Conservation (phyloP, 352 stramenopile species). For the Achlya hypogyna region DNA sequence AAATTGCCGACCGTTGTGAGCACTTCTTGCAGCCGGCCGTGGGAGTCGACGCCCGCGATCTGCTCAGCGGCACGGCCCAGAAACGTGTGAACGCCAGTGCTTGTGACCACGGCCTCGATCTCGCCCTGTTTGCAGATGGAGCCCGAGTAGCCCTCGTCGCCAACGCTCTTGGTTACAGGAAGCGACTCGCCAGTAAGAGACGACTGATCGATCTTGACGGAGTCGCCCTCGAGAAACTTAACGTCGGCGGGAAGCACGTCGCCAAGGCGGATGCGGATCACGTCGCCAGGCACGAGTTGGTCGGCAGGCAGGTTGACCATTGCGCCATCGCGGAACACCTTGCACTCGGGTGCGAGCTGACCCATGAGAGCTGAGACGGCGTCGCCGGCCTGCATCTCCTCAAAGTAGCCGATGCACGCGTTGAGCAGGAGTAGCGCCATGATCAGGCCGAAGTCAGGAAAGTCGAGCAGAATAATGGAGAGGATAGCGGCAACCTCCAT, state of each 20-base stretch:
- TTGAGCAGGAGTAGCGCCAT: constrained; percentile 21
- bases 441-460: constrained; percentile 22
- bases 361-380: constrained; percentile 48
- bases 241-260: constrained; percentile 50
- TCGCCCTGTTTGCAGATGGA: constrained; percentile 40
- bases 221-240: constrained; percentile 32
- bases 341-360: constrained; percentile 32
- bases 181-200: constrained; percentile 51
- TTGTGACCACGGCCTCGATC: constrained; percentile 34
- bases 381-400: constrained; percentile 37
- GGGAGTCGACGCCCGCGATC: constrained; percentile 47
- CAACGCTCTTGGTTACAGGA: constrained; percentile 23
- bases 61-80: constrained; percentile 45
- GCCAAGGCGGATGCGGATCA: constrained; percentile 41
- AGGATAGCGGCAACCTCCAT: constrained; percentile 24
- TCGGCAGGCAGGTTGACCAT: constrained; percentile 34
- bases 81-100: constrained; percentile 41
- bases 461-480: constrained; percentile 21
- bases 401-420: constrained; percentile 27
- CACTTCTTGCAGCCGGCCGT: constrained; percentile 28
- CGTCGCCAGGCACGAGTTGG: constrained; percentile 40
- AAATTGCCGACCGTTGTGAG: constrained; percentile 40
- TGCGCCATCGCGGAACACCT: constrained; percentile 36
- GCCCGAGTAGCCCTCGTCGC: constrained; percentile 29
- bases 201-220: constrained; percentile 55